Evolutionary conservation across 345 rosid species (phyloP).

Genomic region (Lagerstroemia speciosa): DNA sequence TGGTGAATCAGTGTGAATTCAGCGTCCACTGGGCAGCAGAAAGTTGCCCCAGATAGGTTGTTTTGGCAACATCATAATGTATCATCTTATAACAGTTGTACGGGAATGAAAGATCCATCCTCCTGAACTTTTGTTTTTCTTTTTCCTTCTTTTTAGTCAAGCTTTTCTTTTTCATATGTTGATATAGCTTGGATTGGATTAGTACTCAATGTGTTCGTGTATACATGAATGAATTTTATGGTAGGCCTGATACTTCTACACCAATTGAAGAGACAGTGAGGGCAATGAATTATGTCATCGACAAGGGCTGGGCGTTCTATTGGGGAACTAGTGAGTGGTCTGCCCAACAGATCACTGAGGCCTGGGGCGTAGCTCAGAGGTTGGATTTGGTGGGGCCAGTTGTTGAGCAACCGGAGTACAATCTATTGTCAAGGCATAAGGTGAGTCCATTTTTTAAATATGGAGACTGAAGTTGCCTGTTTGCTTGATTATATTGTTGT

Average conservation of each 20-base stretch:
- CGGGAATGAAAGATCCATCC: not conserved
- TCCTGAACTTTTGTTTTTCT: not conserved
- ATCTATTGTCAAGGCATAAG: conserved; percentile 82
- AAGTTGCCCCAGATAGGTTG: not conserved
- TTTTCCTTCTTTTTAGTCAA: too few species aligned
- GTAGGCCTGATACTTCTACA: conserved; percentile 79
- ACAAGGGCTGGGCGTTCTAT: conserved; percentile 96
- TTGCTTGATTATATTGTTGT: not conserved
- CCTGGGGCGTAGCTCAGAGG: conserved; percentile 83
- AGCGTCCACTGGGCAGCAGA: not conserved
- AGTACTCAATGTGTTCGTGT: not conserved
- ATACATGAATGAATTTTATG: conserved; percentile 9
- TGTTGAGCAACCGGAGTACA: conserved; percentile 97
- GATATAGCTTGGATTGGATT: not conserved
- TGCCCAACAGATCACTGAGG: conserved; percentile 93
- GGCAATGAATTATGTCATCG: conserved; percentile 91
- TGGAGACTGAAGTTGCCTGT: not conserved
- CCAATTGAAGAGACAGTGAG: conserved; percentile 96
- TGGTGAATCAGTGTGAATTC: not conserved
- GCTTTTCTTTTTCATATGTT: not conserved
- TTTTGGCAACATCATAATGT: not conserved
- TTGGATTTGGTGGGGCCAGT: conserved; percentile 88
- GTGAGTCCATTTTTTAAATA: conserved; percentile 21
- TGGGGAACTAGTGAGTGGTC: conserved; percentile 99
- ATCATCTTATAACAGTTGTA: not conserved